Base-by-base conservation (phyloP, 352 stramenopile species). In the Globisporangium echinulatum region DNA sequence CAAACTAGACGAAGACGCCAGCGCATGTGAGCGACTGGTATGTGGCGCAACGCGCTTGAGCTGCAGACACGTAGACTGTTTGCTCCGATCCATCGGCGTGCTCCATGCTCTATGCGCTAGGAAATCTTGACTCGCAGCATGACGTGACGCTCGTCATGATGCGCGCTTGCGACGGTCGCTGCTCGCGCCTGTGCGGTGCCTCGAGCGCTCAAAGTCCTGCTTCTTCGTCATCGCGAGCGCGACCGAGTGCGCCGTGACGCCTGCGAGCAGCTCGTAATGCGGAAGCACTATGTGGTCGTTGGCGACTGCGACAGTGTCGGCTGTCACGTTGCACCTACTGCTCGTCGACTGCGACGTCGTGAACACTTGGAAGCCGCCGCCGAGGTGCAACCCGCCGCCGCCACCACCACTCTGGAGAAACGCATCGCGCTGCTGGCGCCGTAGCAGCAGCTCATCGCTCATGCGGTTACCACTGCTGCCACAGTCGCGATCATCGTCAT, bases 341-440 rank as follows among this genome's bases (percentile, higher is more conserved):
- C 46, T n/a, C 46, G 15, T 50, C 14, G 6, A 33, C 46, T 36
- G 15, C n/a, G 46, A 5, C n/a, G 13, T 33, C 46, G 19, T 50
- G 15, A n/a, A n/a, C 6, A n/a, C n/a, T 40, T 58, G 46, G 52
- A 75, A 85, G 4, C 75, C 75, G 49, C 75, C 75, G 17, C 72
- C 75, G 14, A 79, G 63, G 49, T 69, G 70, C 4, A 77, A 33
- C 1, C 62, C 52, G 8, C 19, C 25, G 25, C 25, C 25, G 25
- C 25, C 25, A 3, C 25, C 25, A 33, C 63, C 69, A 25, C 52
- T 62, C 33, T 55, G 40, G n/a, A 49, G 36, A 49, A 67, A 66
- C 19, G 39, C 42, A n/a, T 48, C 42, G 17, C 52, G 42, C 61
- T 66, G 62, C 47, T 47, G 58, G 7, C 60, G 54, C 42, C 56